Evolutionary conservation across 108 stramenopile species (phyloP), one percentile per base, ranked within the genome.

Genomic region (Cyclotella cryptica): DNA sequence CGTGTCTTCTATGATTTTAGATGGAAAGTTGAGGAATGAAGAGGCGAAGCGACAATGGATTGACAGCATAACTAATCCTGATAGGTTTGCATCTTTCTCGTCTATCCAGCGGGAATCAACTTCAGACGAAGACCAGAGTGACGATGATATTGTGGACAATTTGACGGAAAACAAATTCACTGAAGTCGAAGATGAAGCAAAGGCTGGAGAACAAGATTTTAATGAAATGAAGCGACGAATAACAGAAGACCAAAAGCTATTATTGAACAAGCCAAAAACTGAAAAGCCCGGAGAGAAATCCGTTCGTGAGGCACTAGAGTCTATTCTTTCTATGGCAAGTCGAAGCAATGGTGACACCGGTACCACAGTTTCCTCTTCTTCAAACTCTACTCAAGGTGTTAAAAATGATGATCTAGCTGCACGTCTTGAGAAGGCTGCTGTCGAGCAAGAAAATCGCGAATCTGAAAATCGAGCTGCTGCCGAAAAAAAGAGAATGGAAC

Each of bases 1-100:
- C 14, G 75, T 78, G 0, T 58, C 71, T 0, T 72, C 80, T 10
- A 35, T 77, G 35, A 81, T 78, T 35, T 52, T 74, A 52, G 75
- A 83, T 69, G 77, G 78, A 14, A 76, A 77, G 61, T 41, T 75
- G 57, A 84, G 66, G 59, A 59, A 49, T 43, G 80, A 87, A 51
- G 76, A 81, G 45, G 85, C 84, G 40, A 88, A 88, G 64, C 70
- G 74, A 24, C 72, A 82, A 54, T 88, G 86, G 64, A 61, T 88
- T 40, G 88, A 84, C 27, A 86, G 81, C 53, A 74, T 88, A 22
- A 88, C 84, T 13, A 81, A 78, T 65, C 88, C 88, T 0, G 70
- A 86, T 71, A 75, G 88, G 64, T 89, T 89, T 54, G 42, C 84
- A 14, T 65, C 84, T 24, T 85, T 82, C 66, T 78, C 81, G 13